A percentile compares a stretch with the other conserved stretches of the same genome.
phyloP scores from a whole-genome alignment of 805 yeast genomes.

The Barnettozyma siamensis region DNA sequence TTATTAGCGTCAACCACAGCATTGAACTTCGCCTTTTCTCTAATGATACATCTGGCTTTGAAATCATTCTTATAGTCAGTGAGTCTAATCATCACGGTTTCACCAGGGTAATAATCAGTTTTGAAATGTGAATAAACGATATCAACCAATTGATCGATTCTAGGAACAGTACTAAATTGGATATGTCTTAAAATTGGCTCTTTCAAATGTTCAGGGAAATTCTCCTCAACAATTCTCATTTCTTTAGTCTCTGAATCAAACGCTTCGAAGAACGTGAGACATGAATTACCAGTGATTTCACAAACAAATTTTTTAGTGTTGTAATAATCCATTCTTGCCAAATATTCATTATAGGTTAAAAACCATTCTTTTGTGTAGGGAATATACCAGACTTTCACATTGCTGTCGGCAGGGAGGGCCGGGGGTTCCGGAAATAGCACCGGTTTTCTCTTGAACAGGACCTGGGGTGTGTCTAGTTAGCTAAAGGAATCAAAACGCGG shows the following conservation, averaged over 20 bases:
- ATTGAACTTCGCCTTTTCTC: slow-evolving; percentile 82
- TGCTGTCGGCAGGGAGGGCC: slow-evolving; percentile 47
- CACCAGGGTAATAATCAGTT: slow-evolving; percentile 88
- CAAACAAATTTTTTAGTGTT: slow-evolving; percentile 79
- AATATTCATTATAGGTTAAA: slow-evolving; percentile 64
- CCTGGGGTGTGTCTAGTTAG: slow-evolving; percentile 40
- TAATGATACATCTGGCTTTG: slow-evolving; percentile 44
- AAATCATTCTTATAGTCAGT: slow-evolving; percentile 25
- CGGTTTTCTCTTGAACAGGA: slow-evolving; percentile 67
- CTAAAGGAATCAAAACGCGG: neutral
- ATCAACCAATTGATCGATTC: slow-evolving; percentile 86
- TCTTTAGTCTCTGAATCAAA: slow-evolving; percentile 64
- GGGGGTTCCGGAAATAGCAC: slow-evolving; percentile 56
- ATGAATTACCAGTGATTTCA: slow-evolving; percentile 92
- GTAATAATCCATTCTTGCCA: slow-evolving; percentile 67
- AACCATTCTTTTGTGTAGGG: slow-evolving; percentile 90
- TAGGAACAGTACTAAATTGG: slow-evolving; percentile 73
- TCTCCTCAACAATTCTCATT: slow-evolving; percentile 59
- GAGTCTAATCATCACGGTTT: slow-evolving; percentile 57
- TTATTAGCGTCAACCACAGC: slow-evolving; percentile 33
- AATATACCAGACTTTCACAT: slow-evolving; percentile 71
- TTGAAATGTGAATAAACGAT: slow-evolving; percentile 74
- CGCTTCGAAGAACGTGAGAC: slow-evolving; percentile 89
- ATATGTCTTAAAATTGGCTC: slow-evolving; percentile 86
- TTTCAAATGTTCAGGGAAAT: slow-evolving; percentile 86